Conservation (phyloP, 192 early-diverging fungal genomes). For the Coemansia sp. region DNA sequence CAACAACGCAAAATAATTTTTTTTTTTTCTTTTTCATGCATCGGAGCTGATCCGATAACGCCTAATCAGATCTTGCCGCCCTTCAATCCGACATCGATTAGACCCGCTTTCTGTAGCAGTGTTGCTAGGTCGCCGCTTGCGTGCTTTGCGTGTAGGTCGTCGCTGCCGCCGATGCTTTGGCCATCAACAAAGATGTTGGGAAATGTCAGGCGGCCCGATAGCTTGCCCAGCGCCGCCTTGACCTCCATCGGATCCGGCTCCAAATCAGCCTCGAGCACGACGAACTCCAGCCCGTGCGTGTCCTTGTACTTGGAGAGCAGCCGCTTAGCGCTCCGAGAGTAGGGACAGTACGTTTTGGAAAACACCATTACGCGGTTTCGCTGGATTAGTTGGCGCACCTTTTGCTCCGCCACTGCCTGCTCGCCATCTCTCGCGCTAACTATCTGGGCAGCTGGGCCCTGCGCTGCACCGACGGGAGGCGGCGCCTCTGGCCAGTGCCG, state of each 20-base stretch:
- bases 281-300: slow-evolving; percentile 40
- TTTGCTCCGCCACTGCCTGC: slow-evolving; percentile 20
- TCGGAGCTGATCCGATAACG: not conserved
- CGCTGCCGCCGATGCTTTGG: slow-evolving; percentile 69
- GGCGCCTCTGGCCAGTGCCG: slow-evolving; percentile 3
- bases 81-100: slow-evolving; percentile 8
- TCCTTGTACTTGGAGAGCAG: slow-evolving; percentile 50
- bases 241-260: slow-evolving; percentile 58
- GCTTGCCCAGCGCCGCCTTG: slow-evolving; percentile 57
- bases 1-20: not conserved
- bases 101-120: slow-evolving; percentile 38
- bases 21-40: not conserved
- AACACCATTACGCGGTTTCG: slow-evolving; percentile 65
- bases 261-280: slow-evolving; percentile 59
- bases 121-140: slow-evolving; percentile 57
- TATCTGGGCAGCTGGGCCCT: slow-evolving; percentile 7
- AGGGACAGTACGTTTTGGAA: slow-evolving; percentile 79
- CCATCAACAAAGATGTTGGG: slow-evolving; percentile 75
- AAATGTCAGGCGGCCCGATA: slow-evolving; percentile 64
- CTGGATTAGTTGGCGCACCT: slow-evolving; percentile 33
- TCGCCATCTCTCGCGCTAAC: not conserved
- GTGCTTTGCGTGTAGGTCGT: slow-evolving; percentile 56
- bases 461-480: not conserved
- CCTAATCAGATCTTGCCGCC: not conserved
- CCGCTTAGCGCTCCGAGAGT: slow-evolving; percentile 64